These are phyloP conservation scores for Geoglossum cookeanum DNA, from an alignment of 2,329 filamentous ascomycete species.

Conservation along the genomic window DNA sequence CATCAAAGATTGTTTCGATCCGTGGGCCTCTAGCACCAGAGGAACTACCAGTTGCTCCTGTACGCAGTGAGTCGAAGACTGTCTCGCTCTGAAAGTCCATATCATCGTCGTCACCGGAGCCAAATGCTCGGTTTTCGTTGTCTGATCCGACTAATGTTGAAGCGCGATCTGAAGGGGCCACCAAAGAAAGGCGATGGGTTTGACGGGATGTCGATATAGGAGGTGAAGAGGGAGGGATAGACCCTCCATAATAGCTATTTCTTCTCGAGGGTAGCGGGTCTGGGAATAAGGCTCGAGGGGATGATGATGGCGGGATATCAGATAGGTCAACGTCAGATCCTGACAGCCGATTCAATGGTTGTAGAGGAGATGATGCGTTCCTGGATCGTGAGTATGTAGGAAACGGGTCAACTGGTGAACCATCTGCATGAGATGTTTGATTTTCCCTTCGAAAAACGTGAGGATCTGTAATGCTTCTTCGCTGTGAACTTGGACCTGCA, in stretches of 20 bases:
- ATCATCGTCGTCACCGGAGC: slow-evolving; percentile 57
- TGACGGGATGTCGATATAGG: slow-evolving; percentile 12
- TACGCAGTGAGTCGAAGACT: slow-evolving; percentile 58
- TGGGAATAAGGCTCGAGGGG: slow-evolving; percentile 22
- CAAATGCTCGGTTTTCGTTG: slow-evolving; percentile 42
- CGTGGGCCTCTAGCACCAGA: slow-evolving; percentile 48
- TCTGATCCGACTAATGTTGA: slow-evolving; percentile 54
- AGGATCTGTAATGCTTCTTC: slow-evolving; percentile 22
- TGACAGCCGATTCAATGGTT: slow-evolving; percentile 33
- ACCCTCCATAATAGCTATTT: slow-evolving; percentile 19
- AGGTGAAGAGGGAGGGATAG: slow-evolving; percentile 25
- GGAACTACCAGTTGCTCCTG: slow-evolving; percentile 45
- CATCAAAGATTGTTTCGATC: slow-evolving; percentile 66
- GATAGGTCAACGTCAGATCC: slow-evolving; percentile 36
- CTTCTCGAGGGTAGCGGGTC: slow-evolving; percentile 8
- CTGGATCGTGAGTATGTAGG: slow-evolving; percentile 11
- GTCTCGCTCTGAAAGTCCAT: slow-evolving; percentile 64
- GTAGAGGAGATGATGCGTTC: slow-evolving; percentile 31
- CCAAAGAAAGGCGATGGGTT: slow-evolving; percentile 28
- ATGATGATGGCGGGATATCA: slow-evolving; percentile 19
- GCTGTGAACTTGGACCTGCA: neutral
- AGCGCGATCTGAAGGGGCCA: slow-evolving; percentile 36
- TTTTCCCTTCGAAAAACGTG: slow-evolving; percentile 14
- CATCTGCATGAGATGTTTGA: neutral
- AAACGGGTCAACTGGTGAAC: slow-evolving; percentile 7